Evolutionary conservation across 2,329 filamentous ascomycete genomes (phyloP), one percentile per base, ranked within the genome.

Genomic region (Penicillium sclerotigenum): DNA sequence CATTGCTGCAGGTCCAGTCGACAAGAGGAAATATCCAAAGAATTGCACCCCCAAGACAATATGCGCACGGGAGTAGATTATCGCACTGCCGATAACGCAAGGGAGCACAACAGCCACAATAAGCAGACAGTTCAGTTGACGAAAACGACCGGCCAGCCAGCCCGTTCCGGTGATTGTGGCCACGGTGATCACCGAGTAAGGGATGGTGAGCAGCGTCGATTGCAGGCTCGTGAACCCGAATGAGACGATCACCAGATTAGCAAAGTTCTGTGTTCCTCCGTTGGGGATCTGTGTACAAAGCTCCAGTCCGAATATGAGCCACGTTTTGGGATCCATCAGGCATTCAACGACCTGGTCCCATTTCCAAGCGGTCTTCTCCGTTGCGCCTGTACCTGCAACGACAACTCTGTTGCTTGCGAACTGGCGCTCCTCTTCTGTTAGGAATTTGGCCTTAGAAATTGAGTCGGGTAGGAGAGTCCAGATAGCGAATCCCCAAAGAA

Each of bases 211-310:
- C 31, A 18, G 81, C 78, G 62, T 65, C 1, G 62, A 63, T 40
- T 65, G 57, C 10, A 63, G 26, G 31, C 49, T 65, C 2, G 63
- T 62, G 38, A 64, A 65, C 1, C 63, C 63, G 13, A 65, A 64
- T 1, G 61, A 64, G 8, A 52, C 54, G 28, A 65, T 55, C 7
- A 65, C 61, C 3, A 65, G 56, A 47, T 64, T 65, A 24, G 58
- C 54, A 18, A 86, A 85, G 61, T 79, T 82, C 61, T 83, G 80
- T 0, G 82, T 83, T 24, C 84, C 84, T 31, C 83, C 83, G 58
- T 86, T 87, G 38, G 84, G 83, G 24, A 87, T 85, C 36, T 67
- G 61, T 0, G 77, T 80, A 3, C 81, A 68, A 5, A 86, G 58
- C 22, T 79, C 76, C 22, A 87, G 77, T 2, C 72, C 73, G 55